Evolutionary conservation across 352 stramenopile species (phyloP), one percentile per base, ranked within the genome.

Genomic region (Chloridella minuta): DNA sequence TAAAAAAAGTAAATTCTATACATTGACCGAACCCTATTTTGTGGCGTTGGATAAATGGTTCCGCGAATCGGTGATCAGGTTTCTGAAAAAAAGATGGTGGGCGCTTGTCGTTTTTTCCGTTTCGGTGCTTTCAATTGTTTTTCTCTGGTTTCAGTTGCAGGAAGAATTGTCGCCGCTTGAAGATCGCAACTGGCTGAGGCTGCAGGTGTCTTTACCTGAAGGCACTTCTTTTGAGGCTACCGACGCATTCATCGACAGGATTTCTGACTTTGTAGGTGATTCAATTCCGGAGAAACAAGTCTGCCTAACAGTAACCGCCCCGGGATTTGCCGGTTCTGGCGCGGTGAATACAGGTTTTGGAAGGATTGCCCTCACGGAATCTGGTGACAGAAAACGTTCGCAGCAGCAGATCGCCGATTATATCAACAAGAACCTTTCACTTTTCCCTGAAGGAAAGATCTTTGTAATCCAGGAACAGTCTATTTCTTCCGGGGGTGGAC

Each of bases 1-100:
- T n/a, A 66, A 66, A 66, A 66, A 66, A 66, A 66, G 40, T n/a
- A 66, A 66, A n/a, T 66, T 66, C n/a, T 66, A 66, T 66, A 18
- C n/a, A 66, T 18, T 66, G 40, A 66, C 40, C 40, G 40, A 66
- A n/a, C 40, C 40, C 10, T 66, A 18, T 66, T 66, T 66, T 66
- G 10, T 66, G 40, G 40, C 40, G 10, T 66, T 66, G n/a, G 40
- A 66, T 66, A 66, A 10, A 10, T 66, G 40, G 40, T 66, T 66
- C n/a, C 10, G n/a, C 10, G 10, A 66, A 18, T 18, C 10, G 10
- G n/a, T 66, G 10, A 66, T n/a, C 40, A 66, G 40, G n/a, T 66
- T 66, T 66, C n/a, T 66, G 40, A n/a, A 66, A 66, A 66, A 66
- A 66, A 10, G 40, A 18, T 10, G 40, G n/a, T 66, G 40, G 40